phyloP scores from a whole-genome alignment of 1,139 yeast species.

The Williopsis jadinii region DNA sequence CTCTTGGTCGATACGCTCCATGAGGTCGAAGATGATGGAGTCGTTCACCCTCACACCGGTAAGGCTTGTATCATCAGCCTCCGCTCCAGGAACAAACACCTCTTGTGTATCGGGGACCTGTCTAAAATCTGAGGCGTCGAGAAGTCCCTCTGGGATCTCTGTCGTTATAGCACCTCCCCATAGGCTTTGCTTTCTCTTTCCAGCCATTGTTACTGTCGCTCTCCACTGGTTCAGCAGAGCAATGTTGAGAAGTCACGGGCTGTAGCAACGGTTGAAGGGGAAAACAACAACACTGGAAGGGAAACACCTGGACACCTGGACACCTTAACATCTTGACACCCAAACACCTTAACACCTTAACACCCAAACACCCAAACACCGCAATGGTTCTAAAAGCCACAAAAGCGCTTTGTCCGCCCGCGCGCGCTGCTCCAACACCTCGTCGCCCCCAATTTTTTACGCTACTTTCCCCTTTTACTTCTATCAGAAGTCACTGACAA shows the following conservation, averaged over 20 bases:
- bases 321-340: no score
- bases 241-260: no score
- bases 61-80: conserved; percentile 27
- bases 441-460: no score
- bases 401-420: no score
- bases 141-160: conserved; percentile 44
- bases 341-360: no score
- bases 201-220: conserved; percentile 1
- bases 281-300: no score
- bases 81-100: conserved; percentile 44
- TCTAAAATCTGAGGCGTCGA: conserved; percentile 69
- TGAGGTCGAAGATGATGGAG: conserved; percentile 63
- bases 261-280: no score
- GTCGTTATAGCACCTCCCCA: conserved; percentile 79
- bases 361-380: no score
- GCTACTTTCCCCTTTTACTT: no score
- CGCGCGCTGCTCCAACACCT: no score
- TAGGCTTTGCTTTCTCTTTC: conserved; percentile 23
- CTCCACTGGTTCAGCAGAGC: conserved; percentile 4
- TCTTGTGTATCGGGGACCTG: conserved; percentile 89
- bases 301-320: no score
- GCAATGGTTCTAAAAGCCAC: no score
- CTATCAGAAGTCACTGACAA: neutral
- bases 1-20: conserved; percentile 46
- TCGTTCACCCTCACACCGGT: conserved; percentile 37